A percentile compares a stretch with the other conserved stretches of the same genome.
These are phyloP conservation scores for Kwoniella newhampshirensis DNA, from an alignment of 768 basidiomycete species.

Conservation along the genomic window DNA sequence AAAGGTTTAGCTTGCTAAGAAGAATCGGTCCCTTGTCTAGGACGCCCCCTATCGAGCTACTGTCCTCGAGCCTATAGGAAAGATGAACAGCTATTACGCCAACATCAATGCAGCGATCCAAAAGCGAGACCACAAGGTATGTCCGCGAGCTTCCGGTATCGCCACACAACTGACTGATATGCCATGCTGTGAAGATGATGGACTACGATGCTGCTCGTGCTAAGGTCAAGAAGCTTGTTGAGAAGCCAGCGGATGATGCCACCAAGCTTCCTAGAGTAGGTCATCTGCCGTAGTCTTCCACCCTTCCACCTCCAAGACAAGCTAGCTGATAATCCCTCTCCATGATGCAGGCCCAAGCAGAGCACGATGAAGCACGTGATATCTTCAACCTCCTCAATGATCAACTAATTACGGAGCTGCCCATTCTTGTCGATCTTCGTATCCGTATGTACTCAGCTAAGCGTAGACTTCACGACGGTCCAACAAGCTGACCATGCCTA, in stretches of 20 bases:
- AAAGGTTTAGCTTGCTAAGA: not conserved
- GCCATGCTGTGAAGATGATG: no score
- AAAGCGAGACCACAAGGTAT: conserved; percentile 95
- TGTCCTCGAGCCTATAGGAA: conserved; percentile 90
- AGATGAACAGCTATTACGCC: conserved; percentile 93
- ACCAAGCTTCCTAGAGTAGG: conserved; percentile 80
- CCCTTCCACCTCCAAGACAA: not conserved
- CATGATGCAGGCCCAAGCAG: conserved; percentile 79
- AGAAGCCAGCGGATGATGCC: conserved; percentile 91
- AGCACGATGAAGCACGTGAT: conserved; percentile 90
- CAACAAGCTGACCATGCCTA: not conserved
- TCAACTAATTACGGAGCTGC: conserved; percentile 85
- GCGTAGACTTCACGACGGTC: not conserved
- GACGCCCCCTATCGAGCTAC: conserved; percentile 93
- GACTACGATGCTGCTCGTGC: conserved; percentile 94
- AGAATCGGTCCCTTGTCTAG: conserved; percentile 55
- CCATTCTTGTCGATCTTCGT: conserved; percentile 87
- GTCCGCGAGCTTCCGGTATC: no score
- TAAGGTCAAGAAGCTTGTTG: conserved; percentile 80
- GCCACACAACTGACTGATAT: no score
- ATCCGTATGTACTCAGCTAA: conserved; percentile 59
- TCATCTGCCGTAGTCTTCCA: not conserved
- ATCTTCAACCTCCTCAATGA: conserved; percentile 90
- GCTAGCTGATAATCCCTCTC: not conserved
- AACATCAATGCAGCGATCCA: conserved; percentile 87